Base-by-base conservation (phyloP, 306 rosid species). In the Cyamopsis tetragonoloba region DNA sequence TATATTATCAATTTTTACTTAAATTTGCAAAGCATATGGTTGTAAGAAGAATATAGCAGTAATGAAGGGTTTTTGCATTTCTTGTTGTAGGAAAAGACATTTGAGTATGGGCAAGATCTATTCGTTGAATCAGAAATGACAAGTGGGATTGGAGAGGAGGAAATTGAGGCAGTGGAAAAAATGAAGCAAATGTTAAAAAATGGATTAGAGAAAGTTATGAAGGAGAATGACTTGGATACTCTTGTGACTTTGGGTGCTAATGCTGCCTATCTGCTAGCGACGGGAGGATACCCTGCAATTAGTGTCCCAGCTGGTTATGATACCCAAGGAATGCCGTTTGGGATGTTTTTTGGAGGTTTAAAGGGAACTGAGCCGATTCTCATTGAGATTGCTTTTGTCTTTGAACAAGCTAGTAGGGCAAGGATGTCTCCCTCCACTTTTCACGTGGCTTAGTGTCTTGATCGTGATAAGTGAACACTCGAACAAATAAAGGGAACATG, bases 241-340 rank as follows among this genome's bases (percentile, higher is more conserved):
- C 2, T 82, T 62, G 87, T 82, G 26, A 78, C 77, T 24, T 39
- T 62, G 31, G 87, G 78, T 9, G 14, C 54, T 0, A 54, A 30
- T 55, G 61, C 13, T 38, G 2, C 76, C 0, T 2, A 13, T 1
- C 9, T 81, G 22, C 68, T 82, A 0, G 89, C 87, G 5, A 66
- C 70, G 46, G 87, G 89, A 56, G 88, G 88, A 0, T 84, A 69
- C 37, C 89, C 87, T n/a, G 87, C 66, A 24, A 75, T 87, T 9
- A 82, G 66, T 30, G 80, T 84, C 42, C 87, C 87, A 1, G 84
- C 71, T 19, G 89, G 89, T 6, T 84, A 77, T 58, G 63, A 69
- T 9, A 49, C 39, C 3, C 10, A 53, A 5, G 82, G 82, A 19
- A 47, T 66, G 47, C 87, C 92, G 1, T 74, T 83, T 55, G 87